Evolutionary conservation across 768 basidiomycete species (phyloP).

Genomic region (Phylloporus sp.): DNA sequence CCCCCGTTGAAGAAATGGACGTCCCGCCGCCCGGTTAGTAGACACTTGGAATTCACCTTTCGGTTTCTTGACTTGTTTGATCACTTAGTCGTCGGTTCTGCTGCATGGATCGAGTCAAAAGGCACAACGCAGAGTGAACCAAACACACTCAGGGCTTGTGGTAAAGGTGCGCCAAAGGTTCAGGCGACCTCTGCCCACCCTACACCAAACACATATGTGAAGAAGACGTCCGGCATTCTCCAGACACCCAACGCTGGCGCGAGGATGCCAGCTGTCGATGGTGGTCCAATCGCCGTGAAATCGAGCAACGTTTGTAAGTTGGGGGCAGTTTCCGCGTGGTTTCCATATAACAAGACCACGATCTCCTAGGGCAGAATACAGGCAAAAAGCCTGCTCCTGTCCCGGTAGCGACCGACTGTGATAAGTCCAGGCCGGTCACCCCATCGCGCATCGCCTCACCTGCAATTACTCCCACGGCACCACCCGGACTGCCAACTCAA

Average conservation of each 20-base stretch:
- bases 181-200: constrained; percentile 5
- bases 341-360: neutral
- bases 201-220: constrained; percentile 21
- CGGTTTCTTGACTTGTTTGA: too few relatives aligned
- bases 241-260: constrained; percentile 1
- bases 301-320: constrained; percentile 27
- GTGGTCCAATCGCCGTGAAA: constrained; percentile 25
- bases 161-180: constrained; percentile 14
- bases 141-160: constrained; percentile 10
- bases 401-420: constrained; percentile 17
- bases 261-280: constrained; percentile 25
- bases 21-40: constrained; percentile 32
- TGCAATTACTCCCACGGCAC: neutral
- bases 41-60: neutral
- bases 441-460: constrained; percentile 13
- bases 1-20: constrained; percentile 18
- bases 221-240: constrained; percentile 6
- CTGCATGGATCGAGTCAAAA: constrained; percentile 22
- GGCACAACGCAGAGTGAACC: constrained; percentile 2
- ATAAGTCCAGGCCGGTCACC: constrained; percentile 17
- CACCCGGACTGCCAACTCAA: constrained; percentile 9
- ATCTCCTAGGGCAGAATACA: constrained; percentile 14
- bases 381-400: neutral
- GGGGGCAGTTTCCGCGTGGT: neutral
- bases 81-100: constrained; percentile 28